These are phyloP conservation scores for Paramecium octaurelia DNA, from an alignment of 73 alveolate genomes.

Conservation along the genomic window DNA sequence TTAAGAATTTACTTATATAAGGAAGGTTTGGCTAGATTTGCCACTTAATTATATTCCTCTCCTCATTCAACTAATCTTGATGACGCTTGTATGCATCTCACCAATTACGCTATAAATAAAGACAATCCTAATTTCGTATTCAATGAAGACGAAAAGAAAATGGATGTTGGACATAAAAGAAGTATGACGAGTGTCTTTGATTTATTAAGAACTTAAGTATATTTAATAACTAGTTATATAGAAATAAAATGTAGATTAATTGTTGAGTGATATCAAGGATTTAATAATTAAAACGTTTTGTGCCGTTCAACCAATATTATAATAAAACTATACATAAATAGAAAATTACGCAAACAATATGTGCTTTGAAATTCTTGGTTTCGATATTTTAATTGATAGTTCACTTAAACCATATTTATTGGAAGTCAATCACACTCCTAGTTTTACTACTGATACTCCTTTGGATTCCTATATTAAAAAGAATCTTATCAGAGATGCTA, in stretches of 20 bases:
- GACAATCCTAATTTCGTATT: constrained; percentile 71
- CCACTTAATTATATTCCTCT: constrained; percentile 86
- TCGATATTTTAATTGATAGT: constrained; percentile 83
- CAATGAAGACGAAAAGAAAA: constrained; percentile 74
- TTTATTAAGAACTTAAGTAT: not conserved
- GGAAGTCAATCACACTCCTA: constrained; percentile 92
- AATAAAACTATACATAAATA: constrained; percentile 73
- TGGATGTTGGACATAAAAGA: constrained; percentile 85
- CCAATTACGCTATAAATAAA: constrained; percentile 88
- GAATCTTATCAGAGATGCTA: constrained; percentile 66
- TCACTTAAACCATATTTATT: constrained; percentile 81
- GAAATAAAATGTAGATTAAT: constrained; percentile 63
- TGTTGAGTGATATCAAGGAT: constrained; percentile 77
- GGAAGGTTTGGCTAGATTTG: constrained; percentile 95
- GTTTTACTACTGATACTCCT: constrained; percentile 81
- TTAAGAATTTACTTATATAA: constrained; percentile 85
- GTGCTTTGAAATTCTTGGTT: constrained; percentile 92
- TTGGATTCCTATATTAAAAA: constrained; percentile 75
- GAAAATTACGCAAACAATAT: constrained; percentile 70
- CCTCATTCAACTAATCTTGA: constrained; percentile 78
- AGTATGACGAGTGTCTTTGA: constrained; percentile 59
- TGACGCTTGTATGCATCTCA: constrained; percentile 83
- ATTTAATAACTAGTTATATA: not conserved
- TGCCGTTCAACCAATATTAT: constrained; percentile 75
- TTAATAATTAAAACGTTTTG: constrained; percentile 80